phyloP scores from a whole-genome alignment of 257 asterid species.

The Paulownia fortunei region DNA sequence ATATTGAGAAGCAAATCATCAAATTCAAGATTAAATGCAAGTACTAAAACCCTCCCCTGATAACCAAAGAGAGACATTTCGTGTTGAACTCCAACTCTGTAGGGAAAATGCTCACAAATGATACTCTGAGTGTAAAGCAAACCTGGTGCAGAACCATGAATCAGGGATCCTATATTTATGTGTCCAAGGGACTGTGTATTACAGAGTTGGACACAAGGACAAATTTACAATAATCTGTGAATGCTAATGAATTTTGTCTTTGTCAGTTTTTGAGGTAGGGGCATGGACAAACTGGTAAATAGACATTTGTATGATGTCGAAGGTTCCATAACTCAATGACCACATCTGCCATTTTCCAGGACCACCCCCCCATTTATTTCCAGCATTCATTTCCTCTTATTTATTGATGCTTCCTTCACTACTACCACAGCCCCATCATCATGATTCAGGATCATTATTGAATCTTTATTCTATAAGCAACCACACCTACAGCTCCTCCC shows the following conservation, averaged over 20 bases:
- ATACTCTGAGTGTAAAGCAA: background rate
- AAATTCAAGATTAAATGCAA: too few species aligned
- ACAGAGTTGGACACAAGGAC: background rate
- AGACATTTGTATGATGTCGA: conserved; percentile 34
- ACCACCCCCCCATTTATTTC: background rate
- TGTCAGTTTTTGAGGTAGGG: background rate
- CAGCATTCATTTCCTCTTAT: conserved; percentile 3
- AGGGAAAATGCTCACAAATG: background rate
- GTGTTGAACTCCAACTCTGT: background rate
- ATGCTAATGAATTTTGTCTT: conserved; percentile 11
- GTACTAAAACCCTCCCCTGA: background rate
- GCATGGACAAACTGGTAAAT: conserved; percentile 16
- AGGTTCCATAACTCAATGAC: conserved; percentile 29
- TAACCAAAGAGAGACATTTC: background rate
- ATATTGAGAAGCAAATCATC: too few species aligned
- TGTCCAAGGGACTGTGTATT: background rate
- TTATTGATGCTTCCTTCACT: background rate
- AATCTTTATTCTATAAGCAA: background rate
- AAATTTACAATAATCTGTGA: background rate
- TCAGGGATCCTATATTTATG: background rate
- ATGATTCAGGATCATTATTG: background rate
- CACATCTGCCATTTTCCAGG: conserved; percentile 50
- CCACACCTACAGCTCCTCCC: background rate
- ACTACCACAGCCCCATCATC: conserved; percentile 21
- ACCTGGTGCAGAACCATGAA: background rate